Evolutionary conservation across 371 early-diverging fungal genomes (phyloP).

Genomic region (Synchytrium microbalum): DNA sequence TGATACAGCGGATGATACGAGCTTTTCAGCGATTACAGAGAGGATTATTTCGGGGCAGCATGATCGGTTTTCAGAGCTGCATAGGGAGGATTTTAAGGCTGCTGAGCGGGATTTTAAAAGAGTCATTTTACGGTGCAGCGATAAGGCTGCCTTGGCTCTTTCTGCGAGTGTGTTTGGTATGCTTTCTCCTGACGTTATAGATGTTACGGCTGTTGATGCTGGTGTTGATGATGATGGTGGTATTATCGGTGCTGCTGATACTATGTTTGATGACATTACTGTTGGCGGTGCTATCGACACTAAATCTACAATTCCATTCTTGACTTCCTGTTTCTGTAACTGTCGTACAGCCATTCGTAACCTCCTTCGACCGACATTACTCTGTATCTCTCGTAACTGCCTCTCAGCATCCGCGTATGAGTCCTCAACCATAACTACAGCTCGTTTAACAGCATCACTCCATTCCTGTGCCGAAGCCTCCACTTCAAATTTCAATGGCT

Average conservation of each 20-base stretch:
- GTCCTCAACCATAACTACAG: conserved; percentile 63
- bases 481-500: conserved; percentile 95
- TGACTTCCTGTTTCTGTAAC: conserved; percentile 29
- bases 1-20: conserved; percentile 85
- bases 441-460: conserved; percentile 74
- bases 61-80: conserved; percentile 61
- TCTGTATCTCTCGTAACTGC: conserved; percentile 62
- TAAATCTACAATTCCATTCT: conserved; percentile 6
- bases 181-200: neutral
- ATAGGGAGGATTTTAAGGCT: conserved; percentile 65
- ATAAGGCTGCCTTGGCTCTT: conserved; percentile 72
- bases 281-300: neutral
- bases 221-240: neutral
- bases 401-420: conserved; percentile 68
- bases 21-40: conserved; percentile 82
- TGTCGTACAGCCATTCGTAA: conserved; percentile 70
- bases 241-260: neutral
- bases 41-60: conserved; percentile 91
- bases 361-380: conserved; percentile 67
- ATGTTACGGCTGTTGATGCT: neutral
- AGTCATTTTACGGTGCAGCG: conserved; percentile 61
- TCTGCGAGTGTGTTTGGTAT: conserved; percentile 65
- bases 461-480: conserved; percentile 89
- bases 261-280: neutral
- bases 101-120: conserved; percentile 72